Base-by-base conservation (phyloP, 177 flowering plant genomes). In the Vitis hybrid region DNA sequence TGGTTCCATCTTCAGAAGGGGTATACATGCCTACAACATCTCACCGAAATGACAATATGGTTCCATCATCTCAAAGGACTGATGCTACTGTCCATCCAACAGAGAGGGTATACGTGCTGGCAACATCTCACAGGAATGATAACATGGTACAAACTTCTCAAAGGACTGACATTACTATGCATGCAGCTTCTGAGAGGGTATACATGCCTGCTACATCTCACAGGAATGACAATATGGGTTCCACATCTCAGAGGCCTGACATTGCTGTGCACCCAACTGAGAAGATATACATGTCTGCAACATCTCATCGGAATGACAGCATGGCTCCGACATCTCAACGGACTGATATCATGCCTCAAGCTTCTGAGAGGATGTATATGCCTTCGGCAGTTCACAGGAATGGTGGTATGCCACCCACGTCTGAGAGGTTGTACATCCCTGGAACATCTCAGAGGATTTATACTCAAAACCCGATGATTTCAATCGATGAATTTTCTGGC, bases 341-440 rank as follows among this genome's bases (percentile, higher is more conserved):
- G 18, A 18, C 28, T 62, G 71, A 66, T 66, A 20, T 28, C 4
- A 11, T 74, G 59, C 51, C 71, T 10, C 52, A 57, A 31, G 68
- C 66, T 51, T 71, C 80, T 12, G 77, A 76, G 52, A 71, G 74
- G 10, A 31, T 67, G 63, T 70, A 72, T 72, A 61, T 69, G 57
- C 65, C 73, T 55, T 5, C 62, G 59, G 1, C 14, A 1, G 68
- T 57, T 38, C 74, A 62, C 11, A 69, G 78, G 71, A 72, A 69
- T 72, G 63, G 73, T 14, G 59, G 64, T 33, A 52, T 69, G 79
- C 65, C 17, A 3, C 59, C 59, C 63, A 47, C 76, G 47, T 75
- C 82, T 28, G 82, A 79, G 52, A 69, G 74, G 57, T 55, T 73
- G 65, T 75, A 69, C 14, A 66, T 70, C 71, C 70, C 72, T 11